These are phyloP conservation scores for Dryadomyces sulphureus DNA, from an alignment of 2,329 filamentous ascomycete species.

Conservation along the genomic window DNA sequence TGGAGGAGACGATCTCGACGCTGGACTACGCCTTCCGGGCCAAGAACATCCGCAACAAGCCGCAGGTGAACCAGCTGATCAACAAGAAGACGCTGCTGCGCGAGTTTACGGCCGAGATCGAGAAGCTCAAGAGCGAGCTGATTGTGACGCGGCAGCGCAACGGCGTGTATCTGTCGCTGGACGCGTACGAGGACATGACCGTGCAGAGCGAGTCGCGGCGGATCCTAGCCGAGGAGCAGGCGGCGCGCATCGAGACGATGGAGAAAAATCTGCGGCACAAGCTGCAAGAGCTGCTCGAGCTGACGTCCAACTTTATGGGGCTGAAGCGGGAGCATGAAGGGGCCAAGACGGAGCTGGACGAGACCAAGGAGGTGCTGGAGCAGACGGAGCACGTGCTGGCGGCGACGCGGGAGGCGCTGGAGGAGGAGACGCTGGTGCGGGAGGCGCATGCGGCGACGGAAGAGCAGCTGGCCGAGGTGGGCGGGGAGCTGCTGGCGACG, in stretches of 20 bases:
- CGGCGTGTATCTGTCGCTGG: slow-evolving; percentile 83
- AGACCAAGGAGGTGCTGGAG: slow-evolving; percentile 67
- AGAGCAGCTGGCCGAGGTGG: slow-evolving; percentile 56
- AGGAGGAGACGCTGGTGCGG: slow-evolving; percentile 65
- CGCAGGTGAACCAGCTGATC: slow-evolving; percentile 81
- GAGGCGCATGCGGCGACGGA: slow-evolving; percentile 82
- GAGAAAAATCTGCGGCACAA: slow-evolving; percentile 86
- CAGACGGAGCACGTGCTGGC: slow-evolving; percentile 76
- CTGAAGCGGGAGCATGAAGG: slow-evolving; percentile 83
- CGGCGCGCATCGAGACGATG: slow-evolving; percentile 81
- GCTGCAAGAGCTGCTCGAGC: slow-evolving; percentile 74
- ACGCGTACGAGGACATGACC: slow-evolving; percentile 80
- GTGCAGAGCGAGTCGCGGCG: slow-evolving; percentile 82
- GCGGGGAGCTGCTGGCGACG: slow-evolving; percentile 62
- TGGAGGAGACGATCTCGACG: slow-evolving; percentile 96
- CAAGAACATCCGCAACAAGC: slow-evolving; percentile 97
- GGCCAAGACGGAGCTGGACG: slow-evolving; percentile 55
- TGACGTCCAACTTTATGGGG: slow-evolving; percentile 76
- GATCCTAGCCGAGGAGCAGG: slow-evolving; percentile 84
- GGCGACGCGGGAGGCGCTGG: slow-evolving; percentile 60
- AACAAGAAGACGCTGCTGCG: slow-evolving; percentile 84
- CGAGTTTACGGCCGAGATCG: slow-evolving; percentile 85
- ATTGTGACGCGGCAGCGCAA: slow-evolving; percentile 88
- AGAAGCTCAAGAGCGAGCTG: slow-evolving; percentile 85
- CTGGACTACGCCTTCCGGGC: slow-evolving; percentile 95